Percentiles rank a stretch among this genome's conserved stretches.
Evolutionary conservation across 805 yeast species (phyloP).

Genomic region (Brettanomyces naardenensis): DNA sequence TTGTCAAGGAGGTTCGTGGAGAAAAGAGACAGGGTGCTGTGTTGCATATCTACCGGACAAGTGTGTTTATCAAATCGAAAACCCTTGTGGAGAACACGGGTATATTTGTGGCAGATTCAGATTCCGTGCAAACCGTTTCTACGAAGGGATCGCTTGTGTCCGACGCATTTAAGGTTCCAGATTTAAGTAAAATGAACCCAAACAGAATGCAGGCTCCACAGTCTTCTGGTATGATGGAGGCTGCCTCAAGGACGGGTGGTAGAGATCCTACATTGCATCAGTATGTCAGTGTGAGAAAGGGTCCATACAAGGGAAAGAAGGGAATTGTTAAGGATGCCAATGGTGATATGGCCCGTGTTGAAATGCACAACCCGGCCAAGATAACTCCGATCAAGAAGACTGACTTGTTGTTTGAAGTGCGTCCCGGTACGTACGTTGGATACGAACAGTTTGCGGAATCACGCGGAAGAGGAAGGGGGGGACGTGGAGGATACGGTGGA

Average conservation of each 20-base stretch:
- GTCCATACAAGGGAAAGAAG: conserved; percentile 92
- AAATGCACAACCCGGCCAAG: conserved; percentile 86
- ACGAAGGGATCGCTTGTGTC: conserved; percentile 62
- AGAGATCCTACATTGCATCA: conserved; percentile 78
- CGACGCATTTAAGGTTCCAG: conserved; percentile 40
- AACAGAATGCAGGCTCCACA: conserved; percentile 48
- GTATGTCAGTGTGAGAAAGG: conserved; percentile 76
- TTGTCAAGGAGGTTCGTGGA: conserved; percentile 78
- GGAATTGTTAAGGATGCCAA: conserved; percentile 93
- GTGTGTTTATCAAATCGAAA: conserved; percentile 73
- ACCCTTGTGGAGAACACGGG: conserved; percentile 81
- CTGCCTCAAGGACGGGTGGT: conserved; percentile 61
- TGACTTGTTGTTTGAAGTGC: conserved; percentile 61
- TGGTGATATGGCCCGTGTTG: conserved; percentile 86
- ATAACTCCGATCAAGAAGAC: conserved; percentile 77
- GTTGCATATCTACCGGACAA: conserved; percentile 75
- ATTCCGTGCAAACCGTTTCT: conserved; percentile 74
- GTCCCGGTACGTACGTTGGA: conserved; percentile 64
- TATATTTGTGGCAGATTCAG: conserved; percentile 73
- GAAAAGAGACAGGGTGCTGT: conserved; percentile 86
- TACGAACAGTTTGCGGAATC: conserved; percentile 66
- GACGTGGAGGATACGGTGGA: conserved; percentile 6
- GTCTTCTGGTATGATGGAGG: conserved; percentile 36
- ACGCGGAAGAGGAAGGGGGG: conserved; percentile 21
- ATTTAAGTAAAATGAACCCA: conserved; percentile 85